Evolutionary conservation across 2,329 filamentous ascomycete species (phyloP), one percentile per base, ranked within the genome.

Genomic region (Xylariaceae sp.): DNA sequence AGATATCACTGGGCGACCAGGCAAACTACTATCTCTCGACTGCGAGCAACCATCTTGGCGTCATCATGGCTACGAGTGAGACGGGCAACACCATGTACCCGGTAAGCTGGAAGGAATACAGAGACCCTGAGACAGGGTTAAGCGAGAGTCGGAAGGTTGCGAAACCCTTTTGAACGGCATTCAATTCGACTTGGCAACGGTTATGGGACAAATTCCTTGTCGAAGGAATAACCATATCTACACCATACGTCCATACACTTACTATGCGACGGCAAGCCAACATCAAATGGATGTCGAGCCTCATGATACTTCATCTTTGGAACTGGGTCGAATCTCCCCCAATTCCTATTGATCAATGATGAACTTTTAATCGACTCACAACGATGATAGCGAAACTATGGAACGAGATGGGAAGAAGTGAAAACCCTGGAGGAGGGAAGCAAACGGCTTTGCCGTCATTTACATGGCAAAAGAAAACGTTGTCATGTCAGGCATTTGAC

Each of bases 11-110:
- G 13, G 94, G 94, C 36, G 94, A 99, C 68, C 92, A 97, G 74
- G 85, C 88, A 47, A 95, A 89, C 65, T 99, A 97, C 70, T 99
- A 96, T 70, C 80, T 95, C n/a, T 88, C 86, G 22, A 99, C 94
- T 1, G 90, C 91, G 26, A 84, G 84, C 62, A 97, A 99, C 71
- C 88, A 95, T 68, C 78, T 95, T 39, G 94, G 94, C 2, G 92
- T 97, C 54, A 88, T 99, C 37, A 89, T 97, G 84, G 94, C 92
- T 9, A 86, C 83, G 63, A 95, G 90, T 68, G 90, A 95, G 69
- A 82, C 81, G 2, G 92, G 92, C 1, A 92, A 95, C 72, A 82
- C 88, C 64, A 95, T 97, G 91, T 87, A 88, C 65, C 92, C 94
- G 1, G 81, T 95, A 51, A 95, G 86, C 71, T 99, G 94, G 94